Conservation (phyloP, 179 eudicot genomes). For the Silene coronaria region DNA sequence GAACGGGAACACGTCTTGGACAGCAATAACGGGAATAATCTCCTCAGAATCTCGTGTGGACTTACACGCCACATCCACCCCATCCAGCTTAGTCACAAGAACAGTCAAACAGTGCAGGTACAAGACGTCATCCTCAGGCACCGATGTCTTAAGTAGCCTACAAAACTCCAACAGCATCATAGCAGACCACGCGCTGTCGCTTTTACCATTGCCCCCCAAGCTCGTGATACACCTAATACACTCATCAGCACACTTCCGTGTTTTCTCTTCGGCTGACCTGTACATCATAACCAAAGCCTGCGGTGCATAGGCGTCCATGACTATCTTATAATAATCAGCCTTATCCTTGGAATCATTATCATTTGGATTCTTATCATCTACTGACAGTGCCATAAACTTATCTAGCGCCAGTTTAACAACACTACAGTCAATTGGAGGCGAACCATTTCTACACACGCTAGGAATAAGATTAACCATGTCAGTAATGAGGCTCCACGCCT, state of each 20-base stretch:
- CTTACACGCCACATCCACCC: slow-evolving; percentile 17
- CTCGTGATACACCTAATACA: slow-evolving; percentile 41
- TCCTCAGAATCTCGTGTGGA: neutral
- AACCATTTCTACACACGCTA: slow-evolving; percentile 35
- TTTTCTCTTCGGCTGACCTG: slow-evolving; percentile 33
- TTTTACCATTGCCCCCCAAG: slow-evolving; percentile 15
- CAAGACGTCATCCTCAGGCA: slow-evolving; percentile 33
- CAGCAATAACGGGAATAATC: neutral
- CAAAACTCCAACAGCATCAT: slow-evolving; percentile 64
- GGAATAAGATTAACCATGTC: slow-evolving; percentile 36
- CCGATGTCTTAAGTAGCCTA: slow-evolving; percentile 36
- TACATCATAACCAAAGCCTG: slow-evolving; percentile 65
- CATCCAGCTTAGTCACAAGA: slow-evolving; percentile 51
- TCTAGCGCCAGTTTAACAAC: slow-evolving; percentile 21
- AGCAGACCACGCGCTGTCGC: slow-evolving; percentile 30
- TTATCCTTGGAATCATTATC: too few relatives aligned
- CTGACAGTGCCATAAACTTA: slow-evolving; percentile 12
- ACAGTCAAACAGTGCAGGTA: slow-evolving; percentile 53
- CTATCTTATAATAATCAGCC: slow-evolving; percentile 41
- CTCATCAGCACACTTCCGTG: slow-evolving; percentile 39
- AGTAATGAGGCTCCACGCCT: slow-evolving; percentile 52
- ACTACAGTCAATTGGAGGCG: neutral
- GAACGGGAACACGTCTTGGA: slow-evolving; percentile 54
- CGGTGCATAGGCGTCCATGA: slow-evolving; percentile 46
- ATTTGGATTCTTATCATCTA: neutral